Conservation (phyloP, 225 moss, liverwort and hornwort genomes). For the Pleurozium schreberi region DNA sequence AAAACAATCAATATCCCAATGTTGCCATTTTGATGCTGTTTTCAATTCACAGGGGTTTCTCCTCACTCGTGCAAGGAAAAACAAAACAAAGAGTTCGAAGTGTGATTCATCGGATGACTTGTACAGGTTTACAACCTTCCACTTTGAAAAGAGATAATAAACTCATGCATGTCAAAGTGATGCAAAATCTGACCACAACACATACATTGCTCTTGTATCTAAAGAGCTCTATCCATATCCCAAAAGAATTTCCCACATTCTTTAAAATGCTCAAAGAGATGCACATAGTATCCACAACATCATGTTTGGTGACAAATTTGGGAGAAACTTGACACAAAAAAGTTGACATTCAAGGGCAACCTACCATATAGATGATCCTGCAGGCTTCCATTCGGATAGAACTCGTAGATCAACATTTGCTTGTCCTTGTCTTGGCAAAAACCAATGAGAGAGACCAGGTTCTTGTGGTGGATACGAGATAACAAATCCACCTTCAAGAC, state of each 20-base stretch:
- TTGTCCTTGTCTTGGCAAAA: slow-evolving; percentile 42
- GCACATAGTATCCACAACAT: neutral
- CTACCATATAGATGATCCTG: slow-evolving; percentile 57
- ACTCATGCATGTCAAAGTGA: too few relatives aligned
- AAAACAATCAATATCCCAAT: neutral
- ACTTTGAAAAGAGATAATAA: neutral
- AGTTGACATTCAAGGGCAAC: neutral
- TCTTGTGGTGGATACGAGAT: slow-evolving; percentile 63
- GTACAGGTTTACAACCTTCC: neutral
- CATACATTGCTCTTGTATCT: neutral
- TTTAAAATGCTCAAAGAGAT: neutral
- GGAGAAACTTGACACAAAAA: neutral
- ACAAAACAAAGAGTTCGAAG: neutral
- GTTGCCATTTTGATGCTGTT: neutral
- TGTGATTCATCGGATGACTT: neutral
- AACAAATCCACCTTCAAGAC: slow-evolving; percentile 52
- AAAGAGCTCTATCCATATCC: neutral
- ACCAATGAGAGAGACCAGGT: slow-evolving; percentile 52
- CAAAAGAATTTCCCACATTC: too few relatives aligned
- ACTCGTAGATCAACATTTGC: slow-evolving; percentile 60
- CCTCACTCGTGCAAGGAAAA: neutral
- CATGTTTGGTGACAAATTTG: neutral
- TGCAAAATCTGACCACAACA: neutral
- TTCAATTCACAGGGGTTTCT: too few relatives aligned
- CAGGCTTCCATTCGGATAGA: slow-evolving; percentile 43